phyloP scores from a whole-genome alignment of 495 filamentous ascomycete species.

The Xylaria acuta region DNA sequence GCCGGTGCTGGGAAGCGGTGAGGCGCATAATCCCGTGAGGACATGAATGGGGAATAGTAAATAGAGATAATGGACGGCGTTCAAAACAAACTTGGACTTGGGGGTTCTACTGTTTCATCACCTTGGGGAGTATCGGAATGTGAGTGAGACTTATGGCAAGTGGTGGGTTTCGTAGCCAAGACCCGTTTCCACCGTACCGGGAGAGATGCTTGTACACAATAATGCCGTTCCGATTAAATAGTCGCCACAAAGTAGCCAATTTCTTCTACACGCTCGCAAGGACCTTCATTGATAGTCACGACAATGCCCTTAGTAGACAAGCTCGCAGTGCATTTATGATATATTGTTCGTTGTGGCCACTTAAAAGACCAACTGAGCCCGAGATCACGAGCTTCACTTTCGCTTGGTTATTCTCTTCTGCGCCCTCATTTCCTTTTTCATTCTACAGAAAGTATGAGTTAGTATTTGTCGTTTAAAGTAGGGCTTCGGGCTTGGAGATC shows the following conservation, averaged over 20 bases:
- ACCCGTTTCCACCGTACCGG: neutral
- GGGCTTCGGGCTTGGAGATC: neutral
- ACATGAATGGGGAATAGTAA: neutral
- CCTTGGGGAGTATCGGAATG: conserved; percentile 26
- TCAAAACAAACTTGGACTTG: conserved; percentile 12
- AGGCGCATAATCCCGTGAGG: neutral
- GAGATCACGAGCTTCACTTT: conserved; percentile 35
- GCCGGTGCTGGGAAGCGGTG: conserved; percentile 38
- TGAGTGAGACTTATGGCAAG: neutral
- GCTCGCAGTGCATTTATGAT: neutral
- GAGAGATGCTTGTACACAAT: neutral
- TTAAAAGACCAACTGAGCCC: neutral
- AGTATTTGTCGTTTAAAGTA: neutral
- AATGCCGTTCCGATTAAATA: neutral
- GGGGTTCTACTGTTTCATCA: neutral
- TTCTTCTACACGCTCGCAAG: neutral
- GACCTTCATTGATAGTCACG: neutral
- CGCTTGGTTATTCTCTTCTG: conserved; percentile 73
- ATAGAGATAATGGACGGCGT: conserved; percentile 21
- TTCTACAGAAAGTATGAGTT: conserved; percentile 31
- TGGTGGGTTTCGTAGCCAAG: neutral
- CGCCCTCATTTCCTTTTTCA: conserved; percentile 98
- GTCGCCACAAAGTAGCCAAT: neutral
- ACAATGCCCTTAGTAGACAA: neutral
- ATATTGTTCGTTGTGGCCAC: conserved; percentile 9